These are phyloP conservation scores for Panellus pusillus DNA, from an alignment of 768 basidiomycete species.

Conservation along the genomic window DNA sequence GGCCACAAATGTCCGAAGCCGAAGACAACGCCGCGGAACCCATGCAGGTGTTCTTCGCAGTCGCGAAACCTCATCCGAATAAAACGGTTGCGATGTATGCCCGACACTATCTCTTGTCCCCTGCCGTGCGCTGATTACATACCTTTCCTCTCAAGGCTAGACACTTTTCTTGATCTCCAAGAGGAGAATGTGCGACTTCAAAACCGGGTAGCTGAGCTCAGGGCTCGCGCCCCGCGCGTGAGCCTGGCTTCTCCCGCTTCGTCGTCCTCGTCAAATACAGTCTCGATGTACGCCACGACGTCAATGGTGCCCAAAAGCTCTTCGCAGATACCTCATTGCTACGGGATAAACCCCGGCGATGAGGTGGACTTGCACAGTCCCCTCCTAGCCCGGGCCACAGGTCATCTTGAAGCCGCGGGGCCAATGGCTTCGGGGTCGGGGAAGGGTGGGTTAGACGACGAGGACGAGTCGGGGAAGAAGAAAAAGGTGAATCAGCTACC, in stretches of 20 bases:
- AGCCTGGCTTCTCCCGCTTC: constrained; percentile 24
- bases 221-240: constrained; percentile 29
- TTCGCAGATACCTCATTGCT: background rate
- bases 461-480: constrained; percentile 13
- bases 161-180: constrained; percentile 80
- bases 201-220: constrained; percentile 51
- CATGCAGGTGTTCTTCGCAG: constrained; percentile 65
- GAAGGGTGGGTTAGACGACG: constrained; percentile 5
- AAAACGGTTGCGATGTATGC: constrained; percentile 42
- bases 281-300: constrained; percentile 34
- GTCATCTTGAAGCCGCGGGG: constrained; percentile 4
- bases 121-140: constrained; percentile 48
- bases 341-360: constrained; percentile 21
- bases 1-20: constrained; percentile 49
- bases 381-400: background rate
- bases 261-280: constrained; percentile 23
- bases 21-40: constrained; percentile 20
- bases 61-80: constrained; percentile 77
- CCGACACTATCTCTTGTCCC: constrained; percentile 11
- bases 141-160: constrained; percentile 46
- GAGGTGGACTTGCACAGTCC: constrained; percentile 4
- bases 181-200: constrained; percentile 82
- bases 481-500: constrained; percentile 13
- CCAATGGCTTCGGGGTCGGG: background rate
- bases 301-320: constrained; percentile 8